phyloP scores from a whole-genome alignment of 352 stramenopile genomes.

The Globisporangium parvum region DNA sequence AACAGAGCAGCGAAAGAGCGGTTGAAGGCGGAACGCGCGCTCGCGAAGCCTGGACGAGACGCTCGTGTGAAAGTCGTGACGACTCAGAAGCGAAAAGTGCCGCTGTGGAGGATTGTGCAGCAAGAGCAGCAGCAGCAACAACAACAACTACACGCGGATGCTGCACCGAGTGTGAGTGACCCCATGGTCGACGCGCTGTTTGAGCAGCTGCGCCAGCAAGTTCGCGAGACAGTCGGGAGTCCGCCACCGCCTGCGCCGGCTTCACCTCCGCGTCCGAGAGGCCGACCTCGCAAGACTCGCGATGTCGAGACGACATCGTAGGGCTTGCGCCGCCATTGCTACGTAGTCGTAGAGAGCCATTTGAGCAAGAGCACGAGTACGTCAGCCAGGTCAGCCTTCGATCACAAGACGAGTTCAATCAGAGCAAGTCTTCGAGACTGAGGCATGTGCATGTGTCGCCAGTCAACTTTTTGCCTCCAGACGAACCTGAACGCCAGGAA shows the following conservation, averaged over 20 bases:
- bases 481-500: no score
- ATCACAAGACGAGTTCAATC: no score
- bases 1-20: background rate
- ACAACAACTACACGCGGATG: background rate
- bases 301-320: conserved; percentile 1
- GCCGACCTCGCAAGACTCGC: conserved; percentile 5
- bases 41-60: background rate
- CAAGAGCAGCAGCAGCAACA: background rate
- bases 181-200: conserved; percentile 3
- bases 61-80: background rate
- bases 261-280: background rate
- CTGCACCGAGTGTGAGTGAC: background rate
- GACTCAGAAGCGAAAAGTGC: background rate
- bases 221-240: background rate
- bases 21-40: background rate
- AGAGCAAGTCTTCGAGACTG: no score
- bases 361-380: no score
- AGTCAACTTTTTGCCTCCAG: no score
- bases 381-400: no score
- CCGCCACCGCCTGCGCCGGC: background rate
- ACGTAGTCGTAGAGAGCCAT: no score
- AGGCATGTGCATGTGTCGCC: no score
- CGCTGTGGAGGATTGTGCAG: background rate
- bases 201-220: conserved; percentile 4
- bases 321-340: no score